Percentiles rank a stretch among this genome's conserved stretches.
These are phyloP conservation scores for Dioszegia hungarica DNA, from an alignment of 768 basidiomycete species.

Conservation along the genomic window DNA sequence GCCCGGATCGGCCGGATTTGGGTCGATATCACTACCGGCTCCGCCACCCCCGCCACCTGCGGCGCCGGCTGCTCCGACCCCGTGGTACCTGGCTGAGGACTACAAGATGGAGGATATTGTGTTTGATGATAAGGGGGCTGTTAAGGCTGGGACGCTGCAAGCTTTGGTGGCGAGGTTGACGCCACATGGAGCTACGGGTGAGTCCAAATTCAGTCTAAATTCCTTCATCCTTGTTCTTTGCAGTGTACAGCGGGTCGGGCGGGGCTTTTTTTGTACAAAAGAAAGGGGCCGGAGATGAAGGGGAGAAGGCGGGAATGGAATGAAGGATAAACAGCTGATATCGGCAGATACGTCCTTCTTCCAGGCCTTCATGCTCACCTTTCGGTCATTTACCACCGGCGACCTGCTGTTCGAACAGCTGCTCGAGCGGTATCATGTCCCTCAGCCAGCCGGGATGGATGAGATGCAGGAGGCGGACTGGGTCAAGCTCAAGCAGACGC, in stretches of 20 bases:
- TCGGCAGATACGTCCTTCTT: conserved; percentile 67
- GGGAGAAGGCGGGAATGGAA: background rate
- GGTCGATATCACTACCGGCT: too few relatives aligned
- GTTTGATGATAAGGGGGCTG: conserved; percentile 75
- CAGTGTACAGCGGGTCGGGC: too few relatives aligned
- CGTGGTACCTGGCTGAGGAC: conserved; percentile 82
- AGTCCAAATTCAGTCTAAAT: too few relatives aligned
- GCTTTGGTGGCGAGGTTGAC: conserved; percentile 87
- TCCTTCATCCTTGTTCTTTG: background rate
- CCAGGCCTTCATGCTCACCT: conserved; percentile 90
- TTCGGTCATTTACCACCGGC: conserved; percentile 84
- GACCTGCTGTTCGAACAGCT: conserved; percentile 78
- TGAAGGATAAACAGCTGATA: background rate
- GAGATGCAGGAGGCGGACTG: conserved; percentile 67
- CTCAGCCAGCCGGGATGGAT: conserved; percentile 64
- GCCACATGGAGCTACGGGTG: conserved; percentile 80
- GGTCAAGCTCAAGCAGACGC: conserved; percentile 76
- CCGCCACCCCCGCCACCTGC: background rate
- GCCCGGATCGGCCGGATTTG: background rate
- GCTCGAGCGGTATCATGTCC: conserved; percentile 70
- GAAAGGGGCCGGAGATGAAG: too few relatives aligned
- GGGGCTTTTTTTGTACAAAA: too few relatives aligned
- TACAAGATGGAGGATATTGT: conserved; percentile 74
- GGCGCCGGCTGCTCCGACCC: conserved; percentile 42
- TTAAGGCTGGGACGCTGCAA: conserved; percentile 78